Evolutionary conservation across 345 rosid genomes (phyloP), one percentile per base, ranked within the genome.

Genomic region (Moringa oleifera): DNA sequence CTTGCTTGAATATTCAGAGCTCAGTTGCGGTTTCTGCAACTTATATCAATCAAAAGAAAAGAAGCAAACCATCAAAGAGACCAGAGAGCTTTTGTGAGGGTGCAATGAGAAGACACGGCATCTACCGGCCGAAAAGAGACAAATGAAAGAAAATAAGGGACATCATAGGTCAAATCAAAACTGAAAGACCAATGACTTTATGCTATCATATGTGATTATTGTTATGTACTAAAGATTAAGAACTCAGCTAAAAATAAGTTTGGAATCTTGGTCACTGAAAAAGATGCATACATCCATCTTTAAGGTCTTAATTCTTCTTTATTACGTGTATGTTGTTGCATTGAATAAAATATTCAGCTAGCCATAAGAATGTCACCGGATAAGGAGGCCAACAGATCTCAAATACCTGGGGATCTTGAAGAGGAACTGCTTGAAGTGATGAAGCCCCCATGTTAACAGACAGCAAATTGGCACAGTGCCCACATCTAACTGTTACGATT

Each of bases 401-500:
- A 59, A 57, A 36, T 77, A 84, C 88, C 80, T 80, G 80, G 53
- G 74, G 82, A 67, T 82, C 85, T 62, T 81, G 95, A 64, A 55
- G 66, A 59, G 90, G 86, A 73, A 62, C 18, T 55, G 85, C 56
- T 64, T 83, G 92, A 68, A 79, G 74, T 37, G n/a, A n/a, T n/a
- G 89, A 77, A 75, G 70, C 83, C 58, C 82, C 97, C 87, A 84
- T 83, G 83, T 77, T 86, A 51, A 94, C 91, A 37, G 92, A 80
- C 47, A 94, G 85, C 79, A 90, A 62, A 82, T 88, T 94, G 62
- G 89, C 80, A 64, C 99, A 94, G 63, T 90, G 87, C 67, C 99
- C 99, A 69, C 99, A 94, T 77, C 97, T 80, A 22, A 94, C 97
- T 12, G 99, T 94, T 75, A 88, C 97, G 31, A 84, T 70, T 65